Base-by-base conservation (phyloP, 495 filamentous ascomycete genomes). In the Monascus purpureus region DNA sequence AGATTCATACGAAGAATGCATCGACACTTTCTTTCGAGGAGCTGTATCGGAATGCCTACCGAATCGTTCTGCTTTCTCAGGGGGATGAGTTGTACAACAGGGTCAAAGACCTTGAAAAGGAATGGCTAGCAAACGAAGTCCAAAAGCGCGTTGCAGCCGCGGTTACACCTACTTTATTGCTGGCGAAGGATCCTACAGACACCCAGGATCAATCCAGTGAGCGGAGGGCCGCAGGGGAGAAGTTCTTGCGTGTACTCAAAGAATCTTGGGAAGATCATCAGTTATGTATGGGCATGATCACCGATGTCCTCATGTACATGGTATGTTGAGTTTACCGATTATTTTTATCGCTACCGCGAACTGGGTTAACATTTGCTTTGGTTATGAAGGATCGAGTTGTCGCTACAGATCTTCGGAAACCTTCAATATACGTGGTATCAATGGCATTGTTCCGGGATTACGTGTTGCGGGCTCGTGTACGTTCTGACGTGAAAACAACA, bases 291-390 rank as follows among this genome's bases (percentile, higher is more conserved):
- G 82, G 83, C 41, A 96, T 99, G 92, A 77, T 83, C 26, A 90
- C 88, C 8, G 92, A 99, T 50, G 83, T 99, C 19, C 56, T 96
- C 22, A 95, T 99, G 87, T 99, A 99, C 42, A 87, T 99, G 70
- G 78, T 82, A 47, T 36, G 74, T 45, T 15, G 17, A 17, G 22
- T 11, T 5, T 9, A 3, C 9, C 17, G 8, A 13, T n/a, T 20
- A 6, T 20, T 17, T 17, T 4, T 3, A 15, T 8, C 6, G 6
- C 7, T 3, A 17, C 4, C n/a, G 9, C 28, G 28, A 17, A 4
- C 28, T 9, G 6, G 14, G 14, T 30, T 30, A n/a, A 30, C 28
- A 9, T 4, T 17, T 31, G 7, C 2, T 31, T 31, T 7, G 6
- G 13, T 9, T 28, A 8, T 16, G 12, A 24, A 67, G 73, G 90